Conservation (phyloP, 257 asterid genomes). For the Solanum paucissectum region DNA sequence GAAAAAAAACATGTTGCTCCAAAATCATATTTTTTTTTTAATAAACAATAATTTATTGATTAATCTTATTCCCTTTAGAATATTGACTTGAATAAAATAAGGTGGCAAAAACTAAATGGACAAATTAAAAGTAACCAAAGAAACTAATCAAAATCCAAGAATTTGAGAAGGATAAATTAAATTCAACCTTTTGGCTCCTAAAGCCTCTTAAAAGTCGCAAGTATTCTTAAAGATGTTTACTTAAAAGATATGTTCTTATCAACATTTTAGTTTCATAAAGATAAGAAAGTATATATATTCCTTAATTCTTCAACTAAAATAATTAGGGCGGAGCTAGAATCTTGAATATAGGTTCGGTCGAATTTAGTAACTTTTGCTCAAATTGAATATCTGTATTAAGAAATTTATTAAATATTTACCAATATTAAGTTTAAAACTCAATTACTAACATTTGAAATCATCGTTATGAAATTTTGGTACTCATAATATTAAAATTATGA, state of each 20-base stretch:
- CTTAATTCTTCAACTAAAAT: neutral
- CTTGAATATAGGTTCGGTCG: rapidly evolving
- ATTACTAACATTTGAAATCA: too few relatives aligned
- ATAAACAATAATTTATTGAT: neutral
- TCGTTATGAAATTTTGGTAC: too few relatives aligned
- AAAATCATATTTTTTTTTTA: neutral
- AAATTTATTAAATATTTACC: too few relatives aligned
- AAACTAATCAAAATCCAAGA: neutral
- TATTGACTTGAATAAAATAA: neutral
- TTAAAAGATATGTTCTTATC: neutral
- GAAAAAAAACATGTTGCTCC: neutral
- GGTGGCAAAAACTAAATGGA: neutral
- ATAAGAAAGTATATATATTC: neutral
- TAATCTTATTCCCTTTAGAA: neutral
- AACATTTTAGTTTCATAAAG: neutral
- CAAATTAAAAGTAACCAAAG: neutral
- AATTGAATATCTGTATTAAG: too few relatives aligned
- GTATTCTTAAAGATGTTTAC: neutral
- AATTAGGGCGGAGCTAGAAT: neutral
- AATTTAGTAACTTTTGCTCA: too few relatives aligned
- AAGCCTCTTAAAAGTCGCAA: neutral
- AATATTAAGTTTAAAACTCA: too few relatives aligned
- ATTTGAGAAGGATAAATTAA: neutral
- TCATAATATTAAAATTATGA: too few relatives aligned
- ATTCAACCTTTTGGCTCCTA: neutral